Percentiles rank a stretch among this genome's conserved stretches.
These are phyloP conservation scores for Chrysanthemum lavandulifolium DNA, from an alignment of 129 eudicot genomes.

Conservation along the genomic window DNA sequence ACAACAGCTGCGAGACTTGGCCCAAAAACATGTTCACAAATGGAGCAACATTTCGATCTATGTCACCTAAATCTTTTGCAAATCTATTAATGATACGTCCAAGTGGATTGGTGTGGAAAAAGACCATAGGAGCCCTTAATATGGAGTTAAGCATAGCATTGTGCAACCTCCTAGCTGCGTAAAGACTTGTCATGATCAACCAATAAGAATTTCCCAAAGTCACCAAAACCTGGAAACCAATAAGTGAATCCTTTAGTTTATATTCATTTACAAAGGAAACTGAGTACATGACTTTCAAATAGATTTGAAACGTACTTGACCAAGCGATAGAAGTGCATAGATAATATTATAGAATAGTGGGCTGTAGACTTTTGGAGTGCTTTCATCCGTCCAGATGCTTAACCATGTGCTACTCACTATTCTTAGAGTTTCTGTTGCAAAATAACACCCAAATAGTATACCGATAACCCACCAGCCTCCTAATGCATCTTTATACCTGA, in stretches of 20 bases:
- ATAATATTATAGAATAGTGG: conserved; percentile 69
- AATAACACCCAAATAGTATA: conserved; percentile 65
- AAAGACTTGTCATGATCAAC: conserved; percentile 85
- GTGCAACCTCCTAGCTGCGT: conserved; percentile 80
- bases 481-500: conserved; percentile 86
- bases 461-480: conserved; percentile 90
- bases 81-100: conserved; percentile 93
- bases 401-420: conserved; percentile 94
- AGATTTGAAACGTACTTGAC: conserved; percentile 55
- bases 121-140: conserved; percentile 94
- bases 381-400: conserved; percentile 88
- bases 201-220: conserved; percentile 82
- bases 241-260: conserved; percentile 19
- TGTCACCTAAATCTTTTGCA: conserved; percentile 88
- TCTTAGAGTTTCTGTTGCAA: conserved; percentile 72
- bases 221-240: conserved; percentile 66
- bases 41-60: conserved; percentile 83
- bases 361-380: conserved; percentile 49
- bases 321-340: conserved; percentile 76
- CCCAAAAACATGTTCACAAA: conserved; percentile 68
- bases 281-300: neutral
- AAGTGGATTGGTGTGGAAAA: conserved; percentile 93
- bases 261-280: neutral
- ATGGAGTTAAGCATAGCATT: conserved; percentile 76
- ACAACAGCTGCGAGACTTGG: conserved; percentile 76